phyloP scores from a whole-genome alignment of 768 basidiomycete species.

The Tulasnella sp. region DNA sequence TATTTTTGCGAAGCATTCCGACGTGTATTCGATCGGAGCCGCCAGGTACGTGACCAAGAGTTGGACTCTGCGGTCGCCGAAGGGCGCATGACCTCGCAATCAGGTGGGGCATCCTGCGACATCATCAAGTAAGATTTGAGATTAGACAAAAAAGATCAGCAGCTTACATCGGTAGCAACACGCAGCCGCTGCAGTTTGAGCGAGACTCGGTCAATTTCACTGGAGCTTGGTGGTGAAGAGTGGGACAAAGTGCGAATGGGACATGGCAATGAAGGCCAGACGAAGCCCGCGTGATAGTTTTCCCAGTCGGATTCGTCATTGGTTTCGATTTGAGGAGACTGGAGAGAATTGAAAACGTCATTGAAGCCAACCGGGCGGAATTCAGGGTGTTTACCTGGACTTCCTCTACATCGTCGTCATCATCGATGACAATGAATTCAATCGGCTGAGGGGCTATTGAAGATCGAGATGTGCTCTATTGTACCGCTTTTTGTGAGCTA shows the following conservation, averaged over 20 bases:
- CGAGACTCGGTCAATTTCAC: not conserved
- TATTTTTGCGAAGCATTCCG: not conserved
- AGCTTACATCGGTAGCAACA: not conserved
- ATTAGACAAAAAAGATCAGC: not conserved
- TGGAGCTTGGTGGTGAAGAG: not conserved
- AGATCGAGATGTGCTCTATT: no score
- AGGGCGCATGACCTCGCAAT: not conserved
- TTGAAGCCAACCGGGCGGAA: not conserved
- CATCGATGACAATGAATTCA: not conserved
- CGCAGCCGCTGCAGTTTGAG: not conserved
- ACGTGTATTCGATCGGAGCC: not conserved
- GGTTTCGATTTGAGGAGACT: not conserved
- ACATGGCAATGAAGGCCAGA: constrained; percentile 7
- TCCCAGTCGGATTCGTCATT: constrained; percentile 16
- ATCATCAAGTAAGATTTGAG: not conserved
- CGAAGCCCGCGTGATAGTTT: constrained; percentile 12
- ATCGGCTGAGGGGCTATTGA: not conserved
- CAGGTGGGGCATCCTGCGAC: not conserved
- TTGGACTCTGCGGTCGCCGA: not conserved
- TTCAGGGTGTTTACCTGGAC: not conserved
- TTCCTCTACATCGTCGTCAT: not conserved
- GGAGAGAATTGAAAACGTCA: not conserved
- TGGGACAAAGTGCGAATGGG: not conserved
- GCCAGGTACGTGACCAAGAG: not conserved
- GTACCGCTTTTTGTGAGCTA: not conserved